Conservation (phyloP, 2,329 filamentous ascomycete species). For the Aspergillus pseudonomiae region DNA sequence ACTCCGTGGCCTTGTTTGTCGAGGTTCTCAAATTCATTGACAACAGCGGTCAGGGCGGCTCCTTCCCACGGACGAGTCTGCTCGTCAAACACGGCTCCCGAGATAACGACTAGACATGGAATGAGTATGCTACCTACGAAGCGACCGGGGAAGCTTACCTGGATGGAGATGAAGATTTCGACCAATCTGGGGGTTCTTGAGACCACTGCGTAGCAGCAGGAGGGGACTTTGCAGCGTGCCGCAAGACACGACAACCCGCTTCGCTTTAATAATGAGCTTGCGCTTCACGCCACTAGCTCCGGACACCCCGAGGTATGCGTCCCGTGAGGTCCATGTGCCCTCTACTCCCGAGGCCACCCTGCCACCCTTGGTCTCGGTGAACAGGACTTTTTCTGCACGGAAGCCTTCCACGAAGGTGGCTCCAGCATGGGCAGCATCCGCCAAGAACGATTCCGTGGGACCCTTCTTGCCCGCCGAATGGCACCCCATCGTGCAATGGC, state of each 20-base stretch:
- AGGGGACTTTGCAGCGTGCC: constrained; percentile 78
- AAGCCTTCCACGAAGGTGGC: constrained; percentile 86
- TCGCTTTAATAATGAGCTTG: constrained; percentile 73
- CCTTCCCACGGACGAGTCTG: constrained; percentile 75
- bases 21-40: constrained; percentile 76
- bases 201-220: constrained; percentile 74
- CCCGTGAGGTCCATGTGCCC: constrained; percentile 75
- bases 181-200: constrained; percentile 81
- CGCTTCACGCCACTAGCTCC: constrained; percentile 57
- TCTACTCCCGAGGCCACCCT: constrained; percentile 69
- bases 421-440: constrained; percentile 75
- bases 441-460: constrained; percentile 74
- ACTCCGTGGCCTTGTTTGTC: constrained; percentile 79
- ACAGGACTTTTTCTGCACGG: constrained; percentile 69
- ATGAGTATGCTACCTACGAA: neutral
- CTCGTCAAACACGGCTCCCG: constrained; percentile 66
- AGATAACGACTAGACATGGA: constrained; percentile 39
- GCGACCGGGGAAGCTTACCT: constrained; percentile 52
- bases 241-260: constrained; percentile 76
- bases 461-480: constrained; percentile 74
- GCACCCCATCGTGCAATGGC: constrained; percentile 64
- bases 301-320: constrained; percentile 61
- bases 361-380: constrained; percentile 57
- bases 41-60: constrained; percentile 76
- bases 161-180: constrained; percentile 82